phyloP scores from a whole-genome alignment of 495 filamentous ascomycete genomes.

The Xylona heveae region DNA sequence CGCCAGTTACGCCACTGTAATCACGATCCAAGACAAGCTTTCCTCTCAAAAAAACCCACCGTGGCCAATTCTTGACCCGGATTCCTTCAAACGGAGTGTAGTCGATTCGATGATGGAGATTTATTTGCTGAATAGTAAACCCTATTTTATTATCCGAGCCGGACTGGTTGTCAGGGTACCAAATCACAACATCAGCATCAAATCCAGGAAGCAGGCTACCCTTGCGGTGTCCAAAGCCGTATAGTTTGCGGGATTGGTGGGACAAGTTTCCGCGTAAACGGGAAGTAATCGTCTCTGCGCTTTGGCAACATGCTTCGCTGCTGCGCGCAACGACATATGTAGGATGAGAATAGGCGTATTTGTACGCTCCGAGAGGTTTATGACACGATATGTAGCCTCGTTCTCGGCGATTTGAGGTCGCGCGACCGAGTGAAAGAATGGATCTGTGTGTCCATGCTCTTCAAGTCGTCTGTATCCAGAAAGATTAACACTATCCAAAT shows the following conservation, averaged over 20 bases:
- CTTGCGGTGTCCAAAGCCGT: constrained; percentile 15
- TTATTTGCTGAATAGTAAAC: constrained; percentile 9
- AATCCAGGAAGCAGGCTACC: constrained; percentile 9
- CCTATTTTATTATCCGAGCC: constrained; percentile 3
- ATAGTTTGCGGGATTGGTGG: constrained; percentile 18
- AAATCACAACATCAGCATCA: constrained; percentile 26
- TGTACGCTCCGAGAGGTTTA: constrained; percentile 1
- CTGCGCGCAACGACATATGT: constrained; percentile 2
- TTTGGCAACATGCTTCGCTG: constrained; percentile 7
- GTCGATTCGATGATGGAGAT: constrained; percentile 15
- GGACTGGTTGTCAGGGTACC: constrained; percentile 14
- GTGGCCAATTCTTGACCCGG: constrained; percentile 15
- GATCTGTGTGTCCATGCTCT: constrained; percentile 2
- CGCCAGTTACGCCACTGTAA: constrained; percentile 9
- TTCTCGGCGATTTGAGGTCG: constrained; percentile 4
- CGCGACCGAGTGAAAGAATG: constrained; percentile 3
- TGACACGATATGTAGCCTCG: constrained; percentile 5
- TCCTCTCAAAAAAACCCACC: constrained; percentile 14
- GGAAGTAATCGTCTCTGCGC: constrained; percentile 17
- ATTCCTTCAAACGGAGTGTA: constrained; percentile 18
- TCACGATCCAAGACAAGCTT: constrained; percentile 16
- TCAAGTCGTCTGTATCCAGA: constrained; percentile 1
- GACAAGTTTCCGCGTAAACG: constrained; percentile 19
- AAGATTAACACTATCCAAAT: no score
- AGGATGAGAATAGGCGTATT: constrained; percentile 5